A percentile compares a stretch with the other conserved stretches of the same genome.
Conservation (phyloP, 768 basidiomycete species). For the Mycena pura region DNA sequence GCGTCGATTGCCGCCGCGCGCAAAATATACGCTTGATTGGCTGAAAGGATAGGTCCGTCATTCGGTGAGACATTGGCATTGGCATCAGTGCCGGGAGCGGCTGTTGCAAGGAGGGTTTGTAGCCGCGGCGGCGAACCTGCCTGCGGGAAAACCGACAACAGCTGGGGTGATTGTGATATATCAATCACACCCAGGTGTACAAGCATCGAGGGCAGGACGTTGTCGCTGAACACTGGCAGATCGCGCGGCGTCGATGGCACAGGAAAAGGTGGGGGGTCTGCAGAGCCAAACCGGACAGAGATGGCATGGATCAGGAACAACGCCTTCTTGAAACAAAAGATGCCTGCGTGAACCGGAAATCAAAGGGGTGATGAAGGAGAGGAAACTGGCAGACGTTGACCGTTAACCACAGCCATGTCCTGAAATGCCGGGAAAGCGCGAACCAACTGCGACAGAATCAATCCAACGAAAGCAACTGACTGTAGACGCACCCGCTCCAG, state of each 20-base stretch:
- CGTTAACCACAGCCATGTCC: constrained; percentile 75
- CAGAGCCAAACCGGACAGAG: constrained; percentile 66
- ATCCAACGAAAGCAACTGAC: not conserved
- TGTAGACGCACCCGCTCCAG: constrained; percentile 62
- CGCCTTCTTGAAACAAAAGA: constrained; percentile 92
- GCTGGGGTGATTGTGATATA: constrained; percentile 53
- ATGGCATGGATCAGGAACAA: constrained; percentile 81
- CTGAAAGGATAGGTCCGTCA: constrained; percentile 61
- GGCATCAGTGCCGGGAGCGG: constrained; percentile 23
- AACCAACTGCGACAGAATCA: constrained; percentile 60
- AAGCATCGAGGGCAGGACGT: constrained; percentile 84
- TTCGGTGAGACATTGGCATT: constrained; percentile 24
- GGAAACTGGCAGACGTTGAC: constrained; percentile 55
- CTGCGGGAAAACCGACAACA: constrained; percentile 57
- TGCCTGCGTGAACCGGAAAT: constrained; percentile 50
- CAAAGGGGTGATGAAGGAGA: constrained; percentile 10
- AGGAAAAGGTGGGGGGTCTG: constrained; percentile 61
- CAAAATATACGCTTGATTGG: constrained; percentile 70
- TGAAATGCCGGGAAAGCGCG: constrained; percentile 81
- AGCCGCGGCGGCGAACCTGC: constrained; percentile 49
- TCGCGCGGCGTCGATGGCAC: constrained; percentile 62
- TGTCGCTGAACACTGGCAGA: constrained; percentile 80
- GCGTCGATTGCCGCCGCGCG: constrained; percentile 84
- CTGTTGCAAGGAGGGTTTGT: constrained; percentile 45
- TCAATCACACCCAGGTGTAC: constrained; percentile 79